Evolutionary conservation across 306 rosid genomes (phyloP).

Genomic region (Alnus rubra): DNA sequence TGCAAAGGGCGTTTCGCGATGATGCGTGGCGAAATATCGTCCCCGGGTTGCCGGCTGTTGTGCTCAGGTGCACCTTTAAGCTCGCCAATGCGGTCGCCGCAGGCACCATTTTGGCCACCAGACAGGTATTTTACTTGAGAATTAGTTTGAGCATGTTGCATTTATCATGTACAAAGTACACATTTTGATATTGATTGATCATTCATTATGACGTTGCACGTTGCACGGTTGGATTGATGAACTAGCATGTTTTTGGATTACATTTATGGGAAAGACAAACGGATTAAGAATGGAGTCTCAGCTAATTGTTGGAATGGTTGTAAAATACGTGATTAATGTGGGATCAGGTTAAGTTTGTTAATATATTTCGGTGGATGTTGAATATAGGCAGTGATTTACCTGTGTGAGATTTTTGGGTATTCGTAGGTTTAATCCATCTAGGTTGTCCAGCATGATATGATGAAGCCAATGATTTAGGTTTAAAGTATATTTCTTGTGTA

Average conservation of each 20-base stretch:
- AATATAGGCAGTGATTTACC: neutral
- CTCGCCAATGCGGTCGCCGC: slow-evolving; percentile 75
- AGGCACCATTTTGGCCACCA: slow-evolving; percentile 72
- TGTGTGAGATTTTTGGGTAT: too few species aligned
- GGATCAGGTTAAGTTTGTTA: neutral
- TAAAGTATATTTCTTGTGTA: neutral
- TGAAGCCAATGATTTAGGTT: neutral
- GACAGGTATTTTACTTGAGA: slow-evolving; percentile 48
- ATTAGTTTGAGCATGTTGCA: too few species aligned
- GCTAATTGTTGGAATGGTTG: neutral
- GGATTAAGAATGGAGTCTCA: neutral
- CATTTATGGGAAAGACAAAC: neutral
- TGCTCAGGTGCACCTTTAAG: slow-evolving; percentile 76
- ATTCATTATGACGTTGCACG: too few species aligned
- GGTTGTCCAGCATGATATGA: neutral
- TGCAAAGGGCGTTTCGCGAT: slow-evolving; percentile 78
- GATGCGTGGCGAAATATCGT: slow-evolving; percentile 88
- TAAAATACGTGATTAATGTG: neutral
- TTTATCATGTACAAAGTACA: too few species aligned
- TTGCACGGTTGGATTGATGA: too few species aligned
- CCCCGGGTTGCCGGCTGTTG: slow-evolving; percentile 80
- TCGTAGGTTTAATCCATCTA: neutral
- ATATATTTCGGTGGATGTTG: neutral
- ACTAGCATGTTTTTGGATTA: neutral
- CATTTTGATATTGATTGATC: neutral